Conservation (phyloP, 805 yeast genomes). For the Allodekkera sacchari region DNA sequence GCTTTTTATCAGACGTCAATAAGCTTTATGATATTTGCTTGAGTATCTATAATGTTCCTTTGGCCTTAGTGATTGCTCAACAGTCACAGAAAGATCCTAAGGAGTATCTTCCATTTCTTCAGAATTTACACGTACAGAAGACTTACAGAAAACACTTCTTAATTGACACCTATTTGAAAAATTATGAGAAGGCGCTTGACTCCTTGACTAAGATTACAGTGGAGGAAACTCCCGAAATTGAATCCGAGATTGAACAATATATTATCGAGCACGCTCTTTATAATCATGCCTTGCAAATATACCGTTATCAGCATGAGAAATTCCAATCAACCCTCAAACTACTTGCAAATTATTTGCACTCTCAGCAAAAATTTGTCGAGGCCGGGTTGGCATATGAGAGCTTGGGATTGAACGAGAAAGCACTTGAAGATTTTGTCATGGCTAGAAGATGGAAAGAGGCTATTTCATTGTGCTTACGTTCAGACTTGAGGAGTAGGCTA, state of each 20-base stretch:
- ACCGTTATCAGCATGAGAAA: constrained; percentile 46
- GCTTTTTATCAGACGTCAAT: constrained; percentile 87
- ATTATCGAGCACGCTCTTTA: constrained; percentile 64
- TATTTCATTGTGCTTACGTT: constrained; percentile 43
- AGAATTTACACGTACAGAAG: constrained; percentile 60
- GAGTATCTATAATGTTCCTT: constrained; percentile 71
- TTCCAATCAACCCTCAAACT: constrained; percentile 45
- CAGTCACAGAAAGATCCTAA: constrained; percentile 97
- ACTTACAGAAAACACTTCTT: constrained; percentile 61
- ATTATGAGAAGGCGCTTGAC: constrained; percentile 56
- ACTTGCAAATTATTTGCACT: constrained; percentile 57
- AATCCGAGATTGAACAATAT: constrained; percentile 58
- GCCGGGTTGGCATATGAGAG: constrained; percentile 76
- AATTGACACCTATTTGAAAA: constrained; percentile 72
- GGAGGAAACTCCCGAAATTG: constrained; percentile 25
- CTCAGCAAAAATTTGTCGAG: constrained; percentile 52
- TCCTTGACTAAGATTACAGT: constrained; percentile 47
- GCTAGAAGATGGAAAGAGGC: constrained; percentile 87
- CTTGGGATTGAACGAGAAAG: constrained; percentile 45
- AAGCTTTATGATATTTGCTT: constrained; percentile 71
- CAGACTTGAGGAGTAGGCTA: constrained; percentile 29
- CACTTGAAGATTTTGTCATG: constrained; percentile 59
- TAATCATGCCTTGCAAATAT: constrained; percentile 56
- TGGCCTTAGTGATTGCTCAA: constrained; percentile 82
- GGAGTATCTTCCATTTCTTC: constrained; percentile 90